Percentiles rank a stretch among this genome's conserved stretches.
Conservation (phyloP, 176 grass and related monocot species). For the Aechmea fasciata region DNA sequence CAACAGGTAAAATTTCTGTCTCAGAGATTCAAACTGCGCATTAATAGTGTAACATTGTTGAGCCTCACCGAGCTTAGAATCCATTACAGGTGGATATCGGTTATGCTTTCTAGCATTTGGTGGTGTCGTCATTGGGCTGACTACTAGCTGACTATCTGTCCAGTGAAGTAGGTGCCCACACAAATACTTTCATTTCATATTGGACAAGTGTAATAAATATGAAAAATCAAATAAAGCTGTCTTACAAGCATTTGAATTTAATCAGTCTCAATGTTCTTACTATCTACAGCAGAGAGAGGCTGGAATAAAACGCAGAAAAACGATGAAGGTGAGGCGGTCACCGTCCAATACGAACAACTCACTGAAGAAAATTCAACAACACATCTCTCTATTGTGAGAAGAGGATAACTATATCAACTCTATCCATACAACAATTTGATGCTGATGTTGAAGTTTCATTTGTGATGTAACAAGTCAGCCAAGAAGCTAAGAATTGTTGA, state of each 20-base stretch:
- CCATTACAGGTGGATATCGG: constrained; percentile 21
- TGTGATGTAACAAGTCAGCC: background rate
- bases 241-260: background rate
- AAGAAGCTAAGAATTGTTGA: background rate
- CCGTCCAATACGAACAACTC: background rate
- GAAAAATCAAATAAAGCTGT: background rate
- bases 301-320: background rate
- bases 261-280: background rate
- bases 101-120: constrained; percentile 32
- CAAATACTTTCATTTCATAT: constrained; percentile 9
- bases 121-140: constrained; percentile 21
- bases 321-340: background rate
- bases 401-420: background rate
- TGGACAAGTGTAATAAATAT: background rate
- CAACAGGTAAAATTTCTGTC: constrained; percentile 19
- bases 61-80: background rate
- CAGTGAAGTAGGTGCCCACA: constrained; percentile 20
- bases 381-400: background rate
- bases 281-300: background rate
- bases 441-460: background rate
- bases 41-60: background rate
- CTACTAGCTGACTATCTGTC: constrained; percentile 32
- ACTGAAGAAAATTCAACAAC: constrained; percentile 1
- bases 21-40: background rate
- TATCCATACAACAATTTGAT: background rate